Base-by-base conservation (phyloP, 1,284 basidiomycete species). In the Vanrija pseudolonga region DNA sequence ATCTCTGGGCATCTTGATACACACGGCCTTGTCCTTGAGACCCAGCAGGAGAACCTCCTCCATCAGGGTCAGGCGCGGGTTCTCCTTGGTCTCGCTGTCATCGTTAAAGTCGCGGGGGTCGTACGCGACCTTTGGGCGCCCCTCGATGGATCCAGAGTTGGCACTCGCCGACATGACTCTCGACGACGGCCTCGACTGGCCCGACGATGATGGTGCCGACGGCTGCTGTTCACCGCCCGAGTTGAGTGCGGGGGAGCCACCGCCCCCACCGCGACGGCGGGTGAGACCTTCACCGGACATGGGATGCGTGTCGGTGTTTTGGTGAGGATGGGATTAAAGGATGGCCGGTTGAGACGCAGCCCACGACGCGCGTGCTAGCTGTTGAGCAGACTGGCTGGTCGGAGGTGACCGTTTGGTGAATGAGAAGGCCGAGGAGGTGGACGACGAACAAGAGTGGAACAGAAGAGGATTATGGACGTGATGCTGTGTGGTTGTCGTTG, bases 1-100 rank as follows among this genome's bases (percentile, higher is more conserved):
- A 26, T 15, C 32, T 14, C 4, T 48, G 36, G 2, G 6, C 26
- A 18, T 4, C 37, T 9, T 14, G n/a, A 32, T 24, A 69, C 77
- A 46, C 53, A 86, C 90, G 80, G 93, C 93, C 73, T 95, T 92
- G 65, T 95, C 91, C 68, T 94, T 90, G 23, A 94, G 79, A 2
- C 96, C 95, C 15, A 98, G 79, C 51, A 98, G 77, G 51, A 98
- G 78, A 17, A 98, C 86, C 78, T 98, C 96, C 78, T 98, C 95
- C 89, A 98, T 91, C 54, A 98, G 83, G 9, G 95, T 98, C 64
- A 98, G 79, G 57, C 83, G 82, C 0, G 95, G 96, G 74, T 88
- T 83, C 71, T 84, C 85, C 37, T 79, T 80, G 54, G 85, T 84
- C 74, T 96, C 90, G 45, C 83, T 83, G 46, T 85, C 85, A 66